Conservation (phyloP, 75 land plant species). For the Sequoia sempervirens region DNA sequence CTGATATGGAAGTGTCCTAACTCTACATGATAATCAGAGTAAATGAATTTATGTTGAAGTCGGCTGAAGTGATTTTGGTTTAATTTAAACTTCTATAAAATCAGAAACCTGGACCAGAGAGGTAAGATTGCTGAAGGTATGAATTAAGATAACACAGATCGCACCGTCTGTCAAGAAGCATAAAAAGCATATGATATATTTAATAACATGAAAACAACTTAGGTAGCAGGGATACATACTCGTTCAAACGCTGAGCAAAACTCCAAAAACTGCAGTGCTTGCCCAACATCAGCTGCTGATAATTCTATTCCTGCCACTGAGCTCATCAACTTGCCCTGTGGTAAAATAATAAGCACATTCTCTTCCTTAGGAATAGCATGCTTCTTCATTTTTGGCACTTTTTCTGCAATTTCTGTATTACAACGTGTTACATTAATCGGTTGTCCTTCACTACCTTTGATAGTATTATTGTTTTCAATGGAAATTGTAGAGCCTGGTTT, state of each 20-base stretch:
- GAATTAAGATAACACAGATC: neutral
- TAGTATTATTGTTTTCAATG: neutral
- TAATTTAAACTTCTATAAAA: neutral
- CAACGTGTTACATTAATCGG: neutral
- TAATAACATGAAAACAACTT: neutral
- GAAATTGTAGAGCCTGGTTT: neutral
- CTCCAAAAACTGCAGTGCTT: constrained; percentile 81
- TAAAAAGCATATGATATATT: neutral
- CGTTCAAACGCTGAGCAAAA: constrained; percentile 75
- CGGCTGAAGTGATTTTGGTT: neutral
- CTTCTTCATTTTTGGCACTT: neutral
- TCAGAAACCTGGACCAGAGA: neutral
- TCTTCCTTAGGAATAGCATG: neutral
- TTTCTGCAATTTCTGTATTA: neutral
- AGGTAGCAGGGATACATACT: constrained; percentile 21
- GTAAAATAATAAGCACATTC: constrained; percentile 26
- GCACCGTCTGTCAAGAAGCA: neutral
- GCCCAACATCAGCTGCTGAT: constrained; percentile 54
- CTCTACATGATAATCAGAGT: neutral
- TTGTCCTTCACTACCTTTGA: neutral
- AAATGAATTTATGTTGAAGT: neutral
- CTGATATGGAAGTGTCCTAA: neutral
- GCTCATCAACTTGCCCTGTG: constrained; percentile 38
- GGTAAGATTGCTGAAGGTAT: neutral
- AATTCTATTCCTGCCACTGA: constrained; percentile 62